Evolutionary conservation across 75 land plant genomes (phyloP).

Genomic region (Larix kaempferi): DNA sequence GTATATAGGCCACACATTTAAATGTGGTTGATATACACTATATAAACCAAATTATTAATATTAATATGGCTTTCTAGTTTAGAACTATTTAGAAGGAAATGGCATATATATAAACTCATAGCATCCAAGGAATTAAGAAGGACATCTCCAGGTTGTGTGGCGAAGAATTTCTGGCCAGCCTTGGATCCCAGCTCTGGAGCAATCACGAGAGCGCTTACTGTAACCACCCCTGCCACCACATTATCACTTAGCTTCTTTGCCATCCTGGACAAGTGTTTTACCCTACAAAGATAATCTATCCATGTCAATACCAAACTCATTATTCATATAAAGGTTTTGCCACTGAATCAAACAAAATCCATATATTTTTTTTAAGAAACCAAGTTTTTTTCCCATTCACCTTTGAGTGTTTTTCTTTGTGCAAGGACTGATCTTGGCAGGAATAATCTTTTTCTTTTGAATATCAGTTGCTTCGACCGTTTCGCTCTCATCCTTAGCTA

Average conservation of each 20-base stretch:
- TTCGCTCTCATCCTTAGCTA: no score
- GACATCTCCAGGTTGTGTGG: slow-evolving; percentile 82
- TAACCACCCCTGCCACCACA: slow-evolving; percentile 53
- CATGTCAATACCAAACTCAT: not conserved
- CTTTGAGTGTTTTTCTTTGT: slow-evolving; percentile 20
- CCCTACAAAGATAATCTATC: slow-evolving; percentile 28
- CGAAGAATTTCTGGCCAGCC: slow-evolving; percentile 60
- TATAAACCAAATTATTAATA: no score
- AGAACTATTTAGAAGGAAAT: no score
- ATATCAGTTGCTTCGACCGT: no score
- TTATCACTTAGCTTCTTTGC: slow-evolving; percentile 69
- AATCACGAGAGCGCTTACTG: slow-evolving; percentile 45
- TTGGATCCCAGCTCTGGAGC: slow-evolving; percentile 47
- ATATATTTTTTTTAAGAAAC: no score
- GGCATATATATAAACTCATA: no score
- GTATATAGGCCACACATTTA: no score
- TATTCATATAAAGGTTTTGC: not conserved
- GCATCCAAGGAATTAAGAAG: slow-evolving; percentile 87
- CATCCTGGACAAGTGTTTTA: slow-evolving; percentile 60
- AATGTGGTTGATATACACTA: no score
- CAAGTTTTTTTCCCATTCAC: not conserved
- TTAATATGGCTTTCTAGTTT: no score
- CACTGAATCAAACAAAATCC: not conserved
- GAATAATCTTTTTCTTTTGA: no score
- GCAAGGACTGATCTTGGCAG: slow-evolving; percentile 13